Evolutionary conservation across 1,284 basidiomycete species (phyloP), one percentile per base, ranked within the genome.

Genomic region (Malassezia brasiliensis): DNA sequence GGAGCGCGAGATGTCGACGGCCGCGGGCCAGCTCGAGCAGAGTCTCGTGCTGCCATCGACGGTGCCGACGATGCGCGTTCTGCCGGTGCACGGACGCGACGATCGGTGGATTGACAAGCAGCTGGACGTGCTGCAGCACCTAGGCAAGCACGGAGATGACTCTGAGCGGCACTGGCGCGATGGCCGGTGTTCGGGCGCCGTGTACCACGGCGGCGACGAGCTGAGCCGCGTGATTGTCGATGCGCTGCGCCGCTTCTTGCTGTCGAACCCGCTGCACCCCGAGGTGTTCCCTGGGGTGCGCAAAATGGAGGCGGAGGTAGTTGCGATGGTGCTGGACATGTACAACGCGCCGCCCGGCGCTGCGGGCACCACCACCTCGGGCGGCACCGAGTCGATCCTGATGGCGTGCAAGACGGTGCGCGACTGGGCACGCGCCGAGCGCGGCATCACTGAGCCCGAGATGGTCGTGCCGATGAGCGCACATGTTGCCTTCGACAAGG

Each of bases 301-400:
- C 48, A 91, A 94, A 77, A 98, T 98, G 93, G 93, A 98, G 73
- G 86, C 90, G 8, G 91, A 96, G 74, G 83, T 96, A 42, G 89
- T 98, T 40, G 79, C 86, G n/a, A 96, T 96, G 87, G 87, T 86
- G 62, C 79, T 96, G 11, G 46, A 61, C 78, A 80, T 79, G 64
- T 94, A 87, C 78, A 85, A 89, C 72, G 85, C 86, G 61, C 85
- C 87, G 1, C 12, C 56, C 1, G 87, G 86, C 9, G 89, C 88
- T 2, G 67, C 59, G 2, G 93, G 93, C 12, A 85, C 85, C 1
- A 96, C 90, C 67, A 96, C 93, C 0, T 87, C 86, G 0, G 93
- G 93, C 19, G 93, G 94, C 2, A 98, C 93, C 0, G 93, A 98
- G 75, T 90, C 87, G 14, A 96, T 98, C 67, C 78, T 93, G 50